Evolutionary conservation across 495 filamentous ascomycete genomes (phyloP).

Genomic region (Lasiosphaeria miniovina): DNA sequence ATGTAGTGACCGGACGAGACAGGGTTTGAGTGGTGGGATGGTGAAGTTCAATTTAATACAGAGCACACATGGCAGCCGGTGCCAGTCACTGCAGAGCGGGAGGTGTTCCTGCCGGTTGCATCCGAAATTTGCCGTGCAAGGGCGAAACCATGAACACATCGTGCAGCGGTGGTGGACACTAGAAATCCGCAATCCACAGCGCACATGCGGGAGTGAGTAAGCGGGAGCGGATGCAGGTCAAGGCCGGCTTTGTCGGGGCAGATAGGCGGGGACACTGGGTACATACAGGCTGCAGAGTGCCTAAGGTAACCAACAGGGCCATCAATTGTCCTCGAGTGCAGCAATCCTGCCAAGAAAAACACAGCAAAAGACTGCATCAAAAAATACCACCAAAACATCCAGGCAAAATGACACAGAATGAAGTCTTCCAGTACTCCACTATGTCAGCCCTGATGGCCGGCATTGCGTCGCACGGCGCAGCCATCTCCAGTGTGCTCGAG

Average conservation of each 20-base stretch:
- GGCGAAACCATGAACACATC: not conserved
- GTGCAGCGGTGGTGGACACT: not conserved
- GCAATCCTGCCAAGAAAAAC: not conserved
- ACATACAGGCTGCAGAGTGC: no score
- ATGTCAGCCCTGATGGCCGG: conserved; percentile 53
- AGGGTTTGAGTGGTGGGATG: no score
- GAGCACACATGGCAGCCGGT: no score
- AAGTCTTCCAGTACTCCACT: conserved; percentile 52
- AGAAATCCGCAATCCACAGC: not conserved
- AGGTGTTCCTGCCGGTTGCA: not conserved
- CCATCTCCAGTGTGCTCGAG: conserved; percentile 32
- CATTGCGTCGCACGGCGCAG: conserved; percentile 40
- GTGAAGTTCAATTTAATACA: not conserved
- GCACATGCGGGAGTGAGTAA: not conserved
- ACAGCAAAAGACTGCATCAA: not conserved
- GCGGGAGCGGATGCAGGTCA: not conserved
- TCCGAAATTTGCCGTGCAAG: not conserved
- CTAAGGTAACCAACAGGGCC: not conserved
- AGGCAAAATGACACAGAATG: conserved; percentile 31
- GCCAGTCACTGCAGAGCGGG: conserved; percentile 3
- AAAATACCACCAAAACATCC: not conserved
- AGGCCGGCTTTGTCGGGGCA: not conserved
- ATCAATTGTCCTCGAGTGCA: not conserved
- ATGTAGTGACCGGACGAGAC: no score
- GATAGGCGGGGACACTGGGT: no score